Conservation (phyloP, 2,329 filamentous ascomycete species). For the Scedosporium aurantiacum region DNA sequence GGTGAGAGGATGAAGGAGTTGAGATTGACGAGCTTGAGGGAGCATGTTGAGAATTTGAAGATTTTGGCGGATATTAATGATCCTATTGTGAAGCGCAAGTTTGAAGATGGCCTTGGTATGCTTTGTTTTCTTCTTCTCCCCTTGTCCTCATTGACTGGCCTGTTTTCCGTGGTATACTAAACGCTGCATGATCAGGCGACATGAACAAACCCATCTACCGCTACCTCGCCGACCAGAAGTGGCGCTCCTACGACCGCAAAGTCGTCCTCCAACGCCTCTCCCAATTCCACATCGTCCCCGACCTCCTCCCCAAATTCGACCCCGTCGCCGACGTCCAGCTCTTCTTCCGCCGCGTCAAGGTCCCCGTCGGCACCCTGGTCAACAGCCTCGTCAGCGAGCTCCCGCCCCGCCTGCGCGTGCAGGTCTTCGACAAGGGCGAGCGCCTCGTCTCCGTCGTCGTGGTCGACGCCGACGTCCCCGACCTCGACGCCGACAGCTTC, state of each 20-base stretch:
- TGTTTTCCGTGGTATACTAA: neutral
- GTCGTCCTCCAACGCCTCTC: constrained; percentile 75
- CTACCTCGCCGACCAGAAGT: constrained; percentile 75
- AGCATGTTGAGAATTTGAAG: constrained; percentile 68
- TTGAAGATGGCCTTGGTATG: constrained; percentile 82
- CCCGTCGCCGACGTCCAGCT: constrained; percentile 71
- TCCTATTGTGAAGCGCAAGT: constrained; percentile 81
- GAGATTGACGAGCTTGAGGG: constrained; percentile 57
- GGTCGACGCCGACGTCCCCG: constrained; percentile 82
- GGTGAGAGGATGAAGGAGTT: constrained; percentile 55
- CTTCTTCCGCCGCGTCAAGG: constrained; percentile 59
- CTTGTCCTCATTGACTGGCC: neutral
- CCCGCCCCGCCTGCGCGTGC: constrained; percentile 66
- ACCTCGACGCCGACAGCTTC: constrained; percentile 64
- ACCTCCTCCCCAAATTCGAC: constrained; percentile 71
- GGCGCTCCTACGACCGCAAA: constrained; percentile 71
- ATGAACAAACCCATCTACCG: constrained; percentile 97
- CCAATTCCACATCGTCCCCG: constrained; percentile 80
- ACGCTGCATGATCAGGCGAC: constrained; percentile 48
- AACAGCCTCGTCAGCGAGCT: constrained; percentile 62
- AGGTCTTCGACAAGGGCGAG: constrained; percentile 72
- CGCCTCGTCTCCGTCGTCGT: constrained; percentile 77
- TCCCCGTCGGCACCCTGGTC: constrained; percentile 69
- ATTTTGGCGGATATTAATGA: constrained; percentile 91
- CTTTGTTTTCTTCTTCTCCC: neutral